Evolutionary conservation across 257 asterid species (phyloP), one percentile per base, ranked within the genome.

Genomic region (Nicotiana tomentosiformis): DNA sequence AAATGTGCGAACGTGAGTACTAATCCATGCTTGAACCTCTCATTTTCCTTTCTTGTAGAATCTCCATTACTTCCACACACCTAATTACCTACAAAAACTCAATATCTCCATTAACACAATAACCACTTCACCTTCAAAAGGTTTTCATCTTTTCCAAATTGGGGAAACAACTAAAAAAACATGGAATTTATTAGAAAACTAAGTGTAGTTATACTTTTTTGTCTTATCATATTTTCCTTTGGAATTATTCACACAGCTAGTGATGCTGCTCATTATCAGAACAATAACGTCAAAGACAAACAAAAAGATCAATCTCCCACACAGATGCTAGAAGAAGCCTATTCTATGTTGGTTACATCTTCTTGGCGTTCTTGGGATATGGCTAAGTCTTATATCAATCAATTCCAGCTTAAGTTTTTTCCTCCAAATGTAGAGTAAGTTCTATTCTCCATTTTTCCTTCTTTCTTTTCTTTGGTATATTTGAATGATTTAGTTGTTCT

Each of bases 351-450:
- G 29, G 37, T 76, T 32, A 62, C 67, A 78, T 79, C 82, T n/a
- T 69, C 84, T 2, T 72, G 72, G 1, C 9, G 30, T 29, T 81
- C 82, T 14, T 83, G 78, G 86, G 77, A 86, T 10, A 77, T 26
- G 29, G 35, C 67, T 77, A 83, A 76, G 82, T 77, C 81, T 23
- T 61, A 83, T 16, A 64, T 83, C 61, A 65, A 81, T 43, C 76
- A 83, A 64, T 17, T 77, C 20, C 77, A 86, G 58, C 32, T 56
- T 1, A 53, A 83, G 32, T 83, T 67, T 29, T 79, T 72, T 26
- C 84, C 84, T 55, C 88, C 88, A 66, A 81, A 83, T 83, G n/a
- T 86, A 35, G 88, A 86, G 88, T 85, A 78, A 82, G 88, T 68
- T 39, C 64, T 18, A 65, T 12, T 2, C 12, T 77, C 5, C 15